phyloP scores from a whole-genome alignment of 495 filamentous ascomycete genomes.

The Viridothelium virens region DNA sequence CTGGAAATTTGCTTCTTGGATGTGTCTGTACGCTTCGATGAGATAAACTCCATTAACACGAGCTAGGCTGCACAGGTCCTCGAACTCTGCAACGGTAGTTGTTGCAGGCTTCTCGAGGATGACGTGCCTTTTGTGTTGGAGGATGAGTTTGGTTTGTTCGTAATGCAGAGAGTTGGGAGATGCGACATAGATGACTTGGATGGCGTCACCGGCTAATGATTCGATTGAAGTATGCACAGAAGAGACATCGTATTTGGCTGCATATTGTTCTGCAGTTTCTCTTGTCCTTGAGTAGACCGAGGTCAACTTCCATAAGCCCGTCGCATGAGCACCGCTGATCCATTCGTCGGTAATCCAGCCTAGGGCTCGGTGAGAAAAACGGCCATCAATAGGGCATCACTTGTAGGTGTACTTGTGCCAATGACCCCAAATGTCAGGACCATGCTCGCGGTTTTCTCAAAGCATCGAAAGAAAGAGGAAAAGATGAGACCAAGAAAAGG shows the following conservation, averaged over 20 bases:
- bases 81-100: constrained; percentile 38
- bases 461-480: neutral
- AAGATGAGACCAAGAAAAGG: neutral
- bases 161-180: constrained; percentile 44
- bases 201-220: constrained; percentile 26
- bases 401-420: neutral
- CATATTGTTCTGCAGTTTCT: constrained; percentile 29
- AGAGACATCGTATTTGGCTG: constrained; percentile 22
- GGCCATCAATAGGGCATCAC: neutral
- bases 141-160: constrained; percentile 38
- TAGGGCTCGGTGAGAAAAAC: constrained; percentile 28
- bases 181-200: constrained; percentile 45
- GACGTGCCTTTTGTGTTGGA: constrained; percentile 43
- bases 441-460: neutral
- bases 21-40: constrained; percentile 35
- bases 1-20: constrained; percentile 32
- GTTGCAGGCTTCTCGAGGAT: constrained; percentile 44
- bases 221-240: constrained; percentile 27
- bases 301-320: constrained; percentile 28
- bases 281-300: constrained; percentile 34
- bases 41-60: constrained; percentile 27
- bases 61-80: constrained; percentile 33
- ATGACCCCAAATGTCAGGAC: neutral
- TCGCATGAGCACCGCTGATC: constrained; percentile 30
- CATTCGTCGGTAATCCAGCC: constrained; percentile 37